Conservation (phyloP, 2,329 filamentous ascomycete species). For the Hyphodiscus sp. region DNA sequence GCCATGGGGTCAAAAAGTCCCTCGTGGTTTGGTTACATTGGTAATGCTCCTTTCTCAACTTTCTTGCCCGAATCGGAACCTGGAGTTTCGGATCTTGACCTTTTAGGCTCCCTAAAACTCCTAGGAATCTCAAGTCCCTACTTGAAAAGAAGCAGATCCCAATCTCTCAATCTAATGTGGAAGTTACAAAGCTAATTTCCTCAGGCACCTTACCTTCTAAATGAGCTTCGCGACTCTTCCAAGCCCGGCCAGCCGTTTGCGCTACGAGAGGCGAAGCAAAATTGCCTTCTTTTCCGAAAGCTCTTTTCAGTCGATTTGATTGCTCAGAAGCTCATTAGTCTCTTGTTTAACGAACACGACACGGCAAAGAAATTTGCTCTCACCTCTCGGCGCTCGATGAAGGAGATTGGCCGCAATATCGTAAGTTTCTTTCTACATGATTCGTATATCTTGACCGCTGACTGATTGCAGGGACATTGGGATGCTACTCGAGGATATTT, state of each 20-base stretch:
- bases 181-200: background rate
- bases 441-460: background rate
- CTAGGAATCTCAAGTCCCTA: background rate
- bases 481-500: conserved; percentile 12
- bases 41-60: background rate
- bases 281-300: conserved; percentile 5
- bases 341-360: conserved; percentile 11
- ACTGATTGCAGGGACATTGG: conserved; percentile 10
- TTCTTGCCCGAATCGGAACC: too few relatives aligned
- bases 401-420: conserved; percentile 1
- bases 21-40: background rate
- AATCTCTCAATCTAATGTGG: too few relatives aligned
- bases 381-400: conserved; percentile 11
- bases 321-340: background rate
- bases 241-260: conserved; percentile 1
- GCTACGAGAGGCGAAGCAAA: background rate
- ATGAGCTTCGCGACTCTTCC: background rate
- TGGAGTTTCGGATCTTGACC: background rate
- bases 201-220: background rate
- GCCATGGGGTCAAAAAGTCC: background rate
- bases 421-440: background rate
- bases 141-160: too few relatives aligned
- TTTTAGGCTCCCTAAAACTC: background rate
- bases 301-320: conserved; percentile 7
- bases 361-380: conserved; percentile 12